Conservation (phyloP, 2,329 filamentous ascomycete genomes). For the Aspergillus tanneri region DNA sequence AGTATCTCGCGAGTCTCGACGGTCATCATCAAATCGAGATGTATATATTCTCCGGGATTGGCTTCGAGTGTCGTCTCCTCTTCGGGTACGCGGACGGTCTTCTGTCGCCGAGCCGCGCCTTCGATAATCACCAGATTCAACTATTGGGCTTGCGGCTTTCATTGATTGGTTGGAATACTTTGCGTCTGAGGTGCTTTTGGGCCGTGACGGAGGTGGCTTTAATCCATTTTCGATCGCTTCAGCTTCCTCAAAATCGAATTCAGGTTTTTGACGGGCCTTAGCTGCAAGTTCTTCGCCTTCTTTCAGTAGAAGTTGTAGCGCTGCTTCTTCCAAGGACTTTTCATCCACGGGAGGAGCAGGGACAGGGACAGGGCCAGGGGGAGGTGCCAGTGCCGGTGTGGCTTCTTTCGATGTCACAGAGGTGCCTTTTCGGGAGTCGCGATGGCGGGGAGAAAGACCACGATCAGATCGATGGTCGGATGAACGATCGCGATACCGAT, state of each 20-base stretch:
- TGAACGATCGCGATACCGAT: constrained; percentile 32
- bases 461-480: constrained; percentile 35
- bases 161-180: constrained; percentile 29
- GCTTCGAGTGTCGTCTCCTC: constrained; percentile 30
- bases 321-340: constrained; percentile 56
- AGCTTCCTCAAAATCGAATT: constrained; percentile 52
- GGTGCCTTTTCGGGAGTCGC: constrained; percentile 34
- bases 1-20: constrained; percentile 29
- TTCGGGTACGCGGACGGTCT: constrained; percentile 25
- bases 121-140: constrained; percentile 24
- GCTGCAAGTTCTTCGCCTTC: constrained; percentile 57
- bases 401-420: constrained; percentile 35
- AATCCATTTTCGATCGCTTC: constrained; percentile 43
- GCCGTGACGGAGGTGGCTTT: constrained; percentile 32
- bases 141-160: constrained; percentile 30
- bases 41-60: constrained; percentile 28
- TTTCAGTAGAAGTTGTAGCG: constrained; percentile 53
- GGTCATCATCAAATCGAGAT: constrained; percentile 33
- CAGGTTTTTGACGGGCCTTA: constrained; percentile 51
- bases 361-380: constrained; percentile 7
- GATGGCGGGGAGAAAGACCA: constrained; percentile 28
- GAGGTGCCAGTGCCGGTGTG: constrained; percentile 27
- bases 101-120: constrained; percentile 31
- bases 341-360: constrained; percentile 46
- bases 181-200: constrained; percentile 29